phyloP scores from a whole-genome alignment of 2,329 filamentous ascomycete species.

The Penicillium olsonii region DNA sequence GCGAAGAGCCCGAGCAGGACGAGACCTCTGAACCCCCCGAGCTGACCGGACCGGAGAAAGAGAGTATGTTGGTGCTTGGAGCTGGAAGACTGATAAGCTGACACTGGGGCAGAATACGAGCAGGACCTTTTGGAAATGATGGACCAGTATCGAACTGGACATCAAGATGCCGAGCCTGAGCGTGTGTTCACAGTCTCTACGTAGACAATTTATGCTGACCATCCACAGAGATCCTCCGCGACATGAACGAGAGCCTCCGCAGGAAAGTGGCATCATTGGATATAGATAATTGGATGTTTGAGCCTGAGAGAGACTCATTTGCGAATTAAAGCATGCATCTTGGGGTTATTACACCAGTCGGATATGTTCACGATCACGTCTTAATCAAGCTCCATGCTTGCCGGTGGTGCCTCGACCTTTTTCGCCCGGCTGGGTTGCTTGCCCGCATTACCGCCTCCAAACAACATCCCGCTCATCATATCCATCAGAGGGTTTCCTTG shows the following conservation, averaged over 20 bases:
- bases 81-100: conserved; percentile 1
- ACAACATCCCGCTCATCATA: conserved; percentile 97
- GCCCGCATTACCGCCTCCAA: conserved; percentile 55
- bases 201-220: conserved; percentile 9
- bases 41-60: conserved; percentile 38
- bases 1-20: conserved; percentile 47
- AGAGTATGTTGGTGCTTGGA: conserved; percentile 38
- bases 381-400: conserved; percentile 49
- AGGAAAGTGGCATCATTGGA: conserved; percentile 72
- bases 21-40: conserved; percentile 55
- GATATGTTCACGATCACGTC: conserved; percentile 11
- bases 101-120: conserved; percentile 44
- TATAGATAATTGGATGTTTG: conserved; percentile 92
- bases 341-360: conserved; percentile 19
- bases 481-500: conserved; percentile 93
- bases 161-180: conserved; percentile 64
- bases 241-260: conserved; percentile 68
- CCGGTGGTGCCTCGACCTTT: conserved; percentile 49
- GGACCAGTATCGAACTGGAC: conserved; percentile 43
- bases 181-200: conserved; percentile 49
- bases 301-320: conserved; percentile 60
- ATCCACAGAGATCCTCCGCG: conserved; percentile 65
- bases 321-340: conserved; percentile 22
- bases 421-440: conserved; percentile 42
- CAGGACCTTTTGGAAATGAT: conserved; percentile 48